phyloP scores from a whole-genome alignment of 805 yeast genomes.

The Lipomyces kockii region DNA sequence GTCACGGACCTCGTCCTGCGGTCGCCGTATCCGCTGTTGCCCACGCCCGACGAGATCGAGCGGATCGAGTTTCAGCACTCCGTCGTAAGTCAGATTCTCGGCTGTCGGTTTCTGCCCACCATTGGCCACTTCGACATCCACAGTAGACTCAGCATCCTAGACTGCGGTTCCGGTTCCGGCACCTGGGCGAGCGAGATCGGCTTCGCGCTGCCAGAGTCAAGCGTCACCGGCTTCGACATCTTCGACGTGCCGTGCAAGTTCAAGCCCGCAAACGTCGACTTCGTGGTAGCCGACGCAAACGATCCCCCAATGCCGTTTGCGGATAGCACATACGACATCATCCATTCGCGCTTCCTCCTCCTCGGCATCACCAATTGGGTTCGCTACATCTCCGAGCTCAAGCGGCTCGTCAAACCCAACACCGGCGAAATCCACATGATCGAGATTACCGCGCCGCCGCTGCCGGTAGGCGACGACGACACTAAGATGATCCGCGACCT shows the following conservation, averaged over 20 bases:
- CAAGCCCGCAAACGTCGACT: conserved; percentile 22
- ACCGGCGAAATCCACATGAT: conserved; percentile 24
- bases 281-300: conserved; percentile 24
- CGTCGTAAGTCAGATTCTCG: conserved; percentile 20
- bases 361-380: conserved; percentile 24
- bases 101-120: conserved; percentile 28
- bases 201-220: conserved; percentile 20
- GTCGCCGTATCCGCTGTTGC: conserved; percentile 14
- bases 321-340: conserved; percentile 14
- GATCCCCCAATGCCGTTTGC: conserved; percentile 16
- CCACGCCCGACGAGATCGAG: conserved; percentile 21
- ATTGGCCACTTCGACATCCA: conserved; percentile 20
- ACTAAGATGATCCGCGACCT: background rate
- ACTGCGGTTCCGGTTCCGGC: conserved; percentile 28
- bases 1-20: background rate
- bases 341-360: conserved; percentile 19
- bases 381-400: conserved; percentile 19
- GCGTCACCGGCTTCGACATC: conserved; percentile 24
- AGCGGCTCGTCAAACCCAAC: conserved; percentile 21
- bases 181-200: conserved; percentile 29
- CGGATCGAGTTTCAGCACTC: conserved; percentile 22
- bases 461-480: background rate
- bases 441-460: conserved; percentile 17
- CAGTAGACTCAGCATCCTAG: conserved; percentile 16
- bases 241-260: background rate